These are phyloP conservation scores for Fusarium albosuccineum DNA, from an alignment of 2,329 filamentous ascomycete genomes.

Conservation along the genomic window DNA sequence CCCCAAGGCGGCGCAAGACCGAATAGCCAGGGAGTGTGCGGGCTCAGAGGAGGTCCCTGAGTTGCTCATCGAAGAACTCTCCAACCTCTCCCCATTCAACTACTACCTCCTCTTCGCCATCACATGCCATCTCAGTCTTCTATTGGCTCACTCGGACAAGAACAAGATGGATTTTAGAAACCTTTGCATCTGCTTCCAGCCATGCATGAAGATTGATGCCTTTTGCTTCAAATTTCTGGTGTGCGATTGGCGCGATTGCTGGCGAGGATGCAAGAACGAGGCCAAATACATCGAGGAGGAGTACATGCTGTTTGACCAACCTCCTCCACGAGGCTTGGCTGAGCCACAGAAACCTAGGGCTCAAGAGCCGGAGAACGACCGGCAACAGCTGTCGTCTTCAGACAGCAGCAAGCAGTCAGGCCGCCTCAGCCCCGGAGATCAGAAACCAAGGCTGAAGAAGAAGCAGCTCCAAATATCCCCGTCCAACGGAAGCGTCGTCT, in stretches of 20 bases:
- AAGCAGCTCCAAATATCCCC: slow-evolving; percentile 57
- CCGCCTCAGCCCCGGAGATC: slow-evolving; percentile 39
- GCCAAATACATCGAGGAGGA: slow-evolving; percentile 81
- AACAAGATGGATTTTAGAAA: slow-evolving; percentile 99
- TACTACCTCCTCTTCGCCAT: slow-evolving; percentile 98
- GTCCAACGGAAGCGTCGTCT: slow-evolving; percentile 59
- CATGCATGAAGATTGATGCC: slow-evolving; percentile 94
- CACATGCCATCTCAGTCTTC: slow-evolving; percentile 92
- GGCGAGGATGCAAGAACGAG: slow-evolving; percentile 96
- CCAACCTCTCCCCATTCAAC: slow-evolving; percentile 94
- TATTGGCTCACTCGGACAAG: slow-evolving; percentile 91
- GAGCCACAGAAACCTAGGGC: slow-evolving; percentile 50
- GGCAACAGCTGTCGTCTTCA: slow-evolving; percentile 66
- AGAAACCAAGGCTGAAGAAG: slow-evolving; percentile 55
- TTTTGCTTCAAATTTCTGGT: slow-evolving; percentile 97
- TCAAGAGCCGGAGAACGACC: slow-evolving; percentile 41
- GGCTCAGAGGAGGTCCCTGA: slow-evolving; percentile 86
- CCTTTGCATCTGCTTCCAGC: slow-evolving; percentile 96
- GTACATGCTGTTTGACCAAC: slow-evolving; percentile 70
- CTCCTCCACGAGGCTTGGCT: slow-evolving; percentile 64
- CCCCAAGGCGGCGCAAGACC: slow-evolving; percentile 84
- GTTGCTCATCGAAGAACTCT: slow-evolving; percentile 89
- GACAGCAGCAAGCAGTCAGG: slow-evolving; percentile 70
- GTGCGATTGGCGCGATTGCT: slow-evolving; percentile 95
- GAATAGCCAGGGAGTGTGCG: slow-evolving; percentile 82